Evolutionary conservation across 1,139 yeast genomes (phyloP), one percentile per base, ranked within the genome.

Genomic region (Suhomyces guaymorum): DNA sequence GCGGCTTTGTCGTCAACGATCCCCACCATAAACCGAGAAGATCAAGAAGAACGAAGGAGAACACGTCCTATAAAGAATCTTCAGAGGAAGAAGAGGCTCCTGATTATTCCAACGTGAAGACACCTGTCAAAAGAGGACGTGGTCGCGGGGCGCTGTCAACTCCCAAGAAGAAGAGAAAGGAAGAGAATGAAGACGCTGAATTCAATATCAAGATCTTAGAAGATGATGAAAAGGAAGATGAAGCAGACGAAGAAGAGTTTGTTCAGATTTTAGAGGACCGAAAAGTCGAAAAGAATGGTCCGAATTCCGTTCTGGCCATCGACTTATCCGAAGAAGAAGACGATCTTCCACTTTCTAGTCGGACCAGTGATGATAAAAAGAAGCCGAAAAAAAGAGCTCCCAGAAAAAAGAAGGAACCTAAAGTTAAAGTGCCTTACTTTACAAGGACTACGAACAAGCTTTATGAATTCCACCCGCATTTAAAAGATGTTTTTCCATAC

Each of bases 381-480:
- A 50, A 33, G 38, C 47, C 6, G 43, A 49, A 15, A 38, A 44
- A 45, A 24, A 41, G 44, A 18, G 47, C 54, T 23, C 51, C 59
- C 7, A 47, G 52, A 23, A 63, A 63, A 51, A 70, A 64, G 55
- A 66, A 66, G 44, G 63, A 58, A 28, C 65, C 70, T 4, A 74
- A 75, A 44, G 81, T 81, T 3, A 82, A 82, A 52, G 63, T 82
- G 3, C 80, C 90, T 0, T 80, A 82, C 26, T 82, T 75, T 57
- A 78, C 82, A 30, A 63, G 90, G 36, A 71, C 77, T 48, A 86
- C 95, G 2, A 70, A 68, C 25, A 75, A 73, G 41, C 65, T 92
- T 18, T 84, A 72, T 51, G 83, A 77, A 29, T 68, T 77, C 37
- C 97, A 92, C 55, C 96, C 96, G 0, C 80, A 85, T 34, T 66